Percentiles rank a stretch among this genome's conserved stretches.
Evolutionary conservation across 768 basidiomycete species (phyloP).

Genomic region (Termitomyces sp.): DNA sequence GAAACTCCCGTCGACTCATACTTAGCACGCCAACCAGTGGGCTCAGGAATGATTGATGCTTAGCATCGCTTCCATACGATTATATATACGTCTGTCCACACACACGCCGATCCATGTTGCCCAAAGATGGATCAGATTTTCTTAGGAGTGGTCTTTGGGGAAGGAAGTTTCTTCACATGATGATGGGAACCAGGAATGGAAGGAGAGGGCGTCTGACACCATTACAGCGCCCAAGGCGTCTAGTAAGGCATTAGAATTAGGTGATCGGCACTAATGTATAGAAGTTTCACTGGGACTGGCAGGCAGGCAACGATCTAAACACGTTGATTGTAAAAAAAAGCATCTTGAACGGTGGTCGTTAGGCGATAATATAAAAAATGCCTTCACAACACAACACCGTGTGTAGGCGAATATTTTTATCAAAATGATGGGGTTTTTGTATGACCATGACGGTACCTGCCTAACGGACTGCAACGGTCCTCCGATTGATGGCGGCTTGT

Average conservation of each 20-base stretch:
- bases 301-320: not conserved
- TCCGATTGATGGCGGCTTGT: slow-evolving; percentile 1
- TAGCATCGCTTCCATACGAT: not conserved
- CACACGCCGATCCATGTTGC: not conserved
- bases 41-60: not conserved
- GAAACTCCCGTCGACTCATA: not conserved
- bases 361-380: no score
- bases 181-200: not conserved
- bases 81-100: not conserved
- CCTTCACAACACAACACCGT: no score
- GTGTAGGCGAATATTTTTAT: not conserved
- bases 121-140: not conserved
- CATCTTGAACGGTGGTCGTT: not conserved
- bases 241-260: not conserved
- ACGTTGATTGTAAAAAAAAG: not conserved
- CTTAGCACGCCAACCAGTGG: no score
- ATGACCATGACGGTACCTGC: slow-evolving; percentile 5
- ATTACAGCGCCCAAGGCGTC: not conserved
- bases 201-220: not conserved
- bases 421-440: not conserved
- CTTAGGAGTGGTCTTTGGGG: not conserved
- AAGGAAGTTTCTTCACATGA: not conserved
- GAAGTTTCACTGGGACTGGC: not conserved
- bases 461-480: not conserved
- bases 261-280: not conserved